Conservation (phyloP, 768 basidiomycete species). For the Xerocomus spinulosus region DNA sequence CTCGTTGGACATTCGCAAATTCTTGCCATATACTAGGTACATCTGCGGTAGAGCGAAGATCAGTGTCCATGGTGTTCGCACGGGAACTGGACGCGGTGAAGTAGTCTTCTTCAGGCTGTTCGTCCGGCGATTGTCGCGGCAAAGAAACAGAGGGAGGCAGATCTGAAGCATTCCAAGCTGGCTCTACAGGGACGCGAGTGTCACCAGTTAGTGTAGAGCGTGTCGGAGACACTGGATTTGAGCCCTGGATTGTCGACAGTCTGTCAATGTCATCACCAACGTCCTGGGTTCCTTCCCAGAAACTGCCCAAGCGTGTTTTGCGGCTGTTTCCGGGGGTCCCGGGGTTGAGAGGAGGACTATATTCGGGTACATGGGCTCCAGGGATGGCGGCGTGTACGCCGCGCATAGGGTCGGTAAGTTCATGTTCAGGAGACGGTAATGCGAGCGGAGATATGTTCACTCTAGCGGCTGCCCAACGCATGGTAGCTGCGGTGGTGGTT, state of each 20-base stretch:
- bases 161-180: slow-evolving; percentile 2
- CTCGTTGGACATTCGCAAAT: slow-evolving; percentile 22
- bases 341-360: slow-evolving; percentile 33
- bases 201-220: slow-evolving; percentile 7
- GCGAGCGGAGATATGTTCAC: slow-evolving; percentile 84
- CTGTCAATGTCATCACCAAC: slow-evolving; percentile 39
- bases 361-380: slow-evolving; percentile 45
- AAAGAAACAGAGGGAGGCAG: slow-evolving; percentile 17
- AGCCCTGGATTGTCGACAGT: slow-evolving; percentile 23
- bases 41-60: slow-evolving; percentile 10
- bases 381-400: slow-evolving; percentile 64
- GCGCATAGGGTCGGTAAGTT: slow-evolving; percentile 87
- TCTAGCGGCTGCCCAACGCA: slow-evolving; percentile 81
- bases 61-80: slow-evolving; percentile 18
- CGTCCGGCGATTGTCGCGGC: slow-evolving; percentile 22
- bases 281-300: slow-evolving; percentile 76
- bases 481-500: slow-evolving; percentile 69
- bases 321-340: slow-evolving; percentile 47
- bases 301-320: slow-evolving; percentile 57
- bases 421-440: slow-evolving; percentile 86
- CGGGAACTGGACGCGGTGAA: slow-evolving; percentile 27
- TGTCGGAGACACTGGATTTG: slow-evolving; percentile 22
- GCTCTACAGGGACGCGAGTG: slow-evolving; percentile 2
- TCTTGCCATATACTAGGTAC: slow-evolving; percentile 26
- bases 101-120: slow-evolving; percentile 28